phyloP scores from a whole-genome alignment of 345 rosid genomes.

The Citrus mangshanensis region DNA sequence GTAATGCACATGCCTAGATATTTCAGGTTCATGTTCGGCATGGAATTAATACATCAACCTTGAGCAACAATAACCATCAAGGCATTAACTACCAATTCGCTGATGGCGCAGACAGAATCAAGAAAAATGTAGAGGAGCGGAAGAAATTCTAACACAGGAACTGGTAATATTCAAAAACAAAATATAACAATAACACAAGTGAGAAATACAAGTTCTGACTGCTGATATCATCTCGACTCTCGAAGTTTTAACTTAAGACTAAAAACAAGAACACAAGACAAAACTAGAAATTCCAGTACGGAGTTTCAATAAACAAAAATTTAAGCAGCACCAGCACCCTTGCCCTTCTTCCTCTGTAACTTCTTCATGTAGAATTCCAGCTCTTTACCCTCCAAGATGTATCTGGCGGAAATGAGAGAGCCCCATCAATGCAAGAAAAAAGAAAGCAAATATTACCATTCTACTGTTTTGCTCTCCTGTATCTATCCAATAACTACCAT shows the following conservation, averaged over 20 bases:
- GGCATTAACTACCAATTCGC: neutral
- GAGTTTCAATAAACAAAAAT: neutral
- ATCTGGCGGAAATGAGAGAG: conserved; percentile 32
- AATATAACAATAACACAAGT: neutral
- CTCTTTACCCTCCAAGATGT: conserved; percentile 68
- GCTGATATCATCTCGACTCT: neutral
- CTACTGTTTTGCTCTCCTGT: neutral
- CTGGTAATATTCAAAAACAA: neutral
- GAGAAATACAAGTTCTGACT: neutral
- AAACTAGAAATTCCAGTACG: neutral
- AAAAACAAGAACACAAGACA: neutral
- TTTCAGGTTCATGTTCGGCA: too few species aligned
- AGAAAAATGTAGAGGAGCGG: neutral
- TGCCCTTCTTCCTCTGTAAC: conserved; percentile 87
- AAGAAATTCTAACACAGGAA: neutral
- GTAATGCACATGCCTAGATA: too few species aligned
- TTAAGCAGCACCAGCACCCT: conserved; percentile 66
- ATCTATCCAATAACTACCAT: neutral
- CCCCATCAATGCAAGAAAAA: neutral
- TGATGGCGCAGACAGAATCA: too few species aligned
- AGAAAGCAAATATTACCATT: neutral
- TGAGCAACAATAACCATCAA: neutral
- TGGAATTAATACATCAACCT: too few species aligned
- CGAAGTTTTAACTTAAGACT: neutral
- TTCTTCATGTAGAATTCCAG: conserved; percentile 80